These are phyloP conservation scores for Paramyrothecium roridum DNA, from an alignment of 2,329 filamentous ascomycete genomes.

Conservation along the genomic window DNA sequence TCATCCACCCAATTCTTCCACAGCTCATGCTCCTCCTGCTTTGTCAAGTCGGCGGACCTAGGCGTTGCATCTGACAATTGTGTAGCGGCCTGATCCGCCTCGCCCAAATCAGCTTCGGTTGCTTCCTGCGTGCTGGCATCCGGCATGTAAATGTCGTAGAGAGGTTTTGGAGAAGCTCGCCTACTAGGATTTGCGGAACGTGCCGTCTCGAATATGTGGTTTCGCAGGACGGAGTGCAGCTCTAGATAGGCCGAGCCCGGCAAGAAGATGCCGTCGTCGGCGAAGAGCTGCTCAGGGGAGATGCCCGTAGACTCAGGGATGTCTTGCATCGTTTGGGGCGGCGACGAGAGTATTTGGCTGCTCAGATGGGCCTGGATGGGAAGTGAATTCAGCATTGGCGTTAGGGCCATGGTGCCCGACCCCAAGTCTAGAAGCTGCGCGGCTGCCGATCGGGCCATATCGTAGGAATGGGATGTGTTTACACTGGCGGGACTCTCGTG, in stretches of 20 bases:
- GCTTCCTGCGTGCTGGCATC: too few species aligned
- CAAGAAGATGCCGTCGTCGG: slow-evolving; percentile 40
- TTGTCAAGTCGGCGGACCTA: slow-evolving; percentile 9
- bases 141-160: neutral
- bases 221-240: slow-evolving; percentile 39
- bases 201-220: slow-evolving; percentile 41
- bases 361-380: too few species aligned
- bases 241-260: slow-evolving; percentile 45
- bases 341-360: too few species aligned
- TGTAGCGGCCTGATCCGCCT: too few species aligned
- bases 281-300: too few species aligned
- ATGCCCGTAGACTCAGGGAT: too few species aligned
- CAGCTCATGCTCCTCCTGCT: slow-evolving; percentile 27
- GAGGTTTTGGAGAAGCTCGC: neutral
- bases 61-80: too few species aligned
- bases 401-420: slow-evolving; percentile 14
- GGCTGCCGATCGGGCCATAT: slow-evolving; percentile 16
- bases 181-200: slow-evolving; percentile 33
- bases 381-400: too few species aligned
- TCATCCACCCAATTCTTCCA: slow-evolving; percentile 41
- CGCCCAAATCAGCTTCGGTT: slow-evolving; percentile 3
- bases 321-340: too few species aligned
- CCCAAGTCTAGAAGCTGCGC: slow-evolving; percentile 31
- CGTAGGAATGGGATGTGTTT: too few species aligned
- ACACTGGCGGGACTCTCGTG: too few species aligned